Evolutionary conservation across 2,329 filamentous ascomycete genomes (phyloP).

Genomic region (Cytospora schulzeri): DNA sequence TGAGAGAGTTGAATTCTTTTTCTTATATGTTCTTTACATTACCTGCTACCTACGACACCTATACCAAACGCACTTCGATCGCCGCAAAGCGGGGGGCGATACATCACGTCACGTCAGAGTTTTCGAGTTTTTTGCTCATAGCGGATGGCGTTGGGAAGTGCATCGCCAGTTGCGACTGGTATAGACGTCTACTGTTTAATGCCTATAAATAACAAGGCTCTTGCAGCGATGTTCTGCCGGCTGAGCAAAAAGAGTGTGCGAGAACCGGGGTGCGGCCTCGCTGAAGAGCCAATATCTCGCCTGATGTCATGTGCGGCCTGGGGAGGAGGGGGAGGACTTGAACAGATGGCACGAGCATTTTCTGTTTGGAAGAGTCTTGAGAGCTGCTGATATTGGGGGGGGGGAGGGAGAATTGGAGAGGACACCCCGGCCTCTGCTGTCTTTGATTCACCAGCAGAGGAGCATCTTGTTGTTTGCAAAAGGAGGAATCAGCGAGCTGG

Average conservation of each 20-base stretch:
- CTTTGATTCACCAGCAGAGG: constrained; percentile 8
- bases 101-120: constrained; percentile 26
- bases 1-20: constrained; percentile 46
- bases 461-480: constrained; percentile 19
- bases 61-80: constrained; percentile 31
- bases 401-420: not conserved
- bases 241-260: constrained; percentile 20
- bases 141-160: constrained; percentile 55
- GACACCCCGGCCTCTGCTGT: constrained; percentile 15
- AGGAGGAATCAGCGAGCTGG: constrained; percentile 24
- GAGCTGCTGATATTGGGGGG: not conserved
- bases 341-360: not conserved
- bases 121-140: constrained; percentile 43
- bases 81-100: constrained; percentile 21
- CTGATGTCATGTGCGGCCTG: constrained; percentile 4
- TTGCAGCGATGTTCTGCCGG: constrained; percentile 28
- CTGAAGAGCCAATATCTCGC: constrained; percentile 1
- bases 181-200: constrained; percentile 42
- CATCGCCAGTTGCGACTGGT: constrained; percentile 28
- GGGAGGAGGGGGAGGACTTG: constrained; percentile 2
- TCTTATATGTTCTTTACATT: constrained; percentile 34
- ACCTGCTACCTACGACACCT: constrained; percentile 20
- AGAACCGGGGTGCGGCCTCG: not conserved
- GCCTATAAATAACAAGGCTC: constrained; percentile 28
- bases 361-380: constrained; percentile 1